Conservation (phyloP, 148 eudicot genomes). For the Camellia sinensis region DNA sequence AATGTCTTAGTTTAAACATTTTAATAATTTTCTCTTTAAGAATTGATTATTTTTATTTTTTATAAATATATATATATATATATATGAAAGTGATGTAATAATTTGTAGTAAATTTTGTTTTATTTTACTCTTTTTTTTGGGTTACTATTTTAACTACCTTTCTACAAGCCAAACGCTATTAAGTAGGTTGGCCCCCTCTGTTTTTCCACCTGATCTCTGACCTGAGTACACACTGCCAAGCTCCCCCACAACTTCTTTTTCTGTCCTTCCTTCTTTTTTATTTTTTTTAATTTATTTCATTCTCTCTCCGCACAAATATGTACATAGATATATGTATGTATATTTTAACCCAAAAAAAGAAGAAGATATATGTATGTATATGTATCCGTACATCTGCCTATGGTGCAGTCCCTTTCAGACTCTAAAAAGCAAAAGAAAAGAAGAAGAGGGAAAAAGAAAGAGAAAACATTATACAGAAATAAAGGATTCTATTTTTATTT, state of each 20-base stretch:
- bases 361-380: too few relatives aligned
- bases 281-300: background rate
- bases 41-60: too few relatives aligned
- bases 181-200: background rate
- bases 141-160: too few relatives aligned
- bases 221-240: conserved; percentile 5
- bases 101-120: too few relatives aligned
- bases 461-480: background rate
- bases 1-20: too few relatives aligned
- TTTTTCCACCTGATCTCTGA: conserved; percentile 21
- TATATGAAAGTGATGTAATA: too few relatives aligned
- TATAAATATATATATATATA: too few relatives aligned
- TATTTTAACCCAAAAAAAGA: too few relatives aligned
- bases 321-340: too few relatives aligned
- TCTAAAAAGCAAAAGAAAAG: conserved; percentile 18
- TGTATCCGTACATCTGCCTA: background rate
- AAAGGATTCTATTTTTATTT: background rate
- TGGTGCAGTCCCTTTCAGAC: conserved; percentile 39
- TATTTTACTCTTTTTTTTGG: too few relatives aligned
- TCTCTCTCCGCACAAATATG: background rate
- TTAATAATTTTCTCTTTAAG: too few relatives aligned
- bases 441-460: background rate
- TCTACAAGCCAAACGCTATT: too few relatives aligned
- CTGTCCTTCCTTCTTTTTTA: background rate
- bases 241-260: background rate